Base-by-base conservation (phyloP, 1,284 basidiomycete species). In the Pascua sp. region DNA sequence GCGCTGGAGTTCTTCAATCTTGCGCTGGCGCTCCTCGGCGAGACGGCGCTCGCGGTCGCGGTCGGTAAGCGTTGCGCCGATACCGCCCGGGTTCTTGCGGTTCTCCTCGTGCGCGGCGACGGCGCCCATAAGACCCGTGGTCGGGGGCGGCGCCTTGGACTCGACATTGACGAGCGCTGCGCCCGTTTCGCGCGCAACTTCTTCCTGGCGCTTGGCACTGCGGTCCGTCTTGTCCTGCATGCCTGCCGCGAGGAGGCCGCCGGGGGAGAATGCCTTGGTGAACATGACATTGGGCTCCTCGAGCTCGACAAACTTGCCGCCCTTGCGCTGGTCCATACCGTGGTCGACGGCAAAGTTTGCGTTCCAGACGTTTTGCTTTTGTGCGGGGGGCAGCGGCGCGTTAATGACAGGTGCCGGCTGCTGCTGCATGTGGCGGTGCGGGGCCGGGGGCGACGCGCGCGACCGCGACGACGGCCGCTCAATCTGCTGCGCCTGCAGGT, bases 71-170 rank as follows among this genome's bases (percentile, higher is more conserved):
- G 91, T 85, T 37, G 94, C 93, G 55, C 95, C 95, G 38, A 96
- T 85, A 32, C 95, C 95, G 53, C 95, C 94, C 51, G 95, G 91
- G 42, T 91, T 86, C 75, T 95, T 93, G 62, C 92, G 83, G 60
- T 98, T 94, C 55, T 90, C 84, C 77, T 98, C 93, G 75, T 96
- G 92, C 16, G 89, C 90, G 32, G 91, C 92, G 67, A 98, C 94
- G 2, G 94, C 94, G 18, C 95, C 95, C 47, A 98, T 84, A 41
- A 98, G 83, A 42, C 96, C 96, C 40, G 90, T 91, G 76, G 96
- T 91, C 10, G 96, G 95, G 1, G 92, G 91, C 5, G 91, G 92
- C 0, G 94, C 92, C 76, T 96, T 96, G 71, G 87, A 85, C 5
- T 91, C 90, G 17, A 98, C 91, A 71, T 94, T 94, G 78, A 98